A percentile compares a stretch with the other conserved stretches of the same genome.
phyloP scores from a whole-genome alignment of 2,329 filamentous ascomycete species.

The Monosporascus sp. region DNA sequence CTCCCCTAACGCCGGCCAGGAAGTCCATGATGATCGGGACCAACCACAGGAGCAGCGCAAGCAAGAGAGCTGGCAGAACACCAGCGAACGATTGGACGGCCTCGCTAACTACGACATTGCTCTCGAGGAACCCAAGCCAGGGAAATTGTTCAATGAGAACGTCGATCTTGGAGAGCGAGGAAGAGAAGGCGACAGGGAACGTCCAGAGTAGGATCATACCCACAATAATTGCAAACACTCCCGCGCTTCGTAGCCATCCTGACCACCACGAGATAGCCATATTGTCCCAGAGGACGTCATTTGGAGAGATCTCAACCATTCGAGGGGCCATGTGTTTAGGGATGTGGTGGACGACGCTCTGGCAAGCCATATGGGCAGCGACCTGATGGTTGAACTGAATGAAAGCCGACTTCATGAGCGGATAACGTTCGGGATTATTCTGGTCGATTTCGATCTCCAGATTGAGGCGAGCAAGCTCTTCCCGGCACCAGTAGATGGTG shows the following conservation, averaged over 20 bases:
- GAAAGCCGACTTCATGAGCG: constrained; percentile 92
- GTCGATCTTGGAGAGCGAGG: constrained; percentile 72
- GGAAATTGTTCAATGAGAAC: constrained; percentile 58
- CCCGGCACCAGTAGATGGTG: constrained; percentile 85
- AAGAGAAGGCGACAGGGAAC: constrained; percentile 84
- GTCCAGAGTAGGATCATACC: constrained; percentile 86
- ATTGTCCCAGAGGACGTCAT: constrained; percentile 94
- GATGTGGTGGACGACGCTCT: constrained; percentile 83
- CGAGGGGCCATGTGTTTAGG: constrained; percentile 92
- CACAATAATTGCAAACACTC: constrained; percentile 60
- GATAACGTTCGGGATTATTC: constrained; percentile 75
- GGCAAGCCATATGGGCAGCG: constrained; percentile 96
- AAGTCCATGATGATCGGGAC: constrained; percentile 74
- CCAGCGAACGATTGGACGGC: constrained; percentile 66
- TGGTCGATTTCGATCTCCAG: constrained; percentile 90
- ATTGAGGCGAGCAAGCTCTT: constrained; percentile 81
- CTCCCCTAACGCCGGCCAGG: constrained; percentile 68
- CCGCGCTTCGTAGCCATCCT: constrained; percentile 65
- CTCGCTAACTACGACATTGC: constrained; percentile 54
- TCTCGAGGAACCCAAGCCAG: constrained; percentile 67
- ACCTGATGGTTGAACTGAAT: constrained; percentile 98
- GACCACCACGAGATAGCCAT: constrained; percentile 97
- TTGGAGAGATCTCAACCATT: constrained; percentile 87
- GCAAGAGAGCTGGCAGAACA: constrained; percentile 74
- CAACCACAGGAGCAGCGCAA: constrained; percentile 73